Evolutionary conservation across 169 alveolate species (phyloP), one percentile per base, ranked within the genome.

Genomic region (Cryptosporidium xiaoi): DNA sequence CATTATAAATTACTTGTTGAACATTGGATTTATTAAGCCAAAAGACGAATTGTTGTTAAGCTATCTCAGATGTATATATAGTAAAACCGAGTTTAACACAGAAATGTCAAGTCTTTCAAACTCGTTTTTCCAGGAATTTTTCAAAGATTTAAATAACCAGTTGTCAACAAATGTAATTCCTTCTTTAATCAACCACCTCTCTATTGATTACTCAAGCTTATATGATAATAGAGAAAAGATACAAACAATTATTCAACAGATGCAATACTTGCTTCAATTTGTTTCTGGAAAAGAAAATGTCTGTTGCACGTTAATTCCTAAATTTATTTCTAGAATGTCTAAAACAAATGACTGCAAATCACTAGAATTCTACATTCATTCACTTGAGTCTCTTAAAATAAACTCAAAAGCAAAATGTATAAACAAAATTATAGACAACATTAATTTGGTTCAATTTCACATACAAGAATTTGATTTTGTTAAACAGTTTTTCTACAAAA

Each of bases 1-100:
- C 16, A 71, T 71, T 6, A 71, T 71, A 24, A 71, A 71, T 1
- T 71, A 71, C 20, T 36, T 71, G 34, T 31, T 71, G 27, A 71
- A 36, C 34, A 55, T 71, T 20, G 84, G 84, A 12, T 71, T 71
- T 18, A 55, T 71, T 24, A 71, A 71, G 27, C 84, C 84, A 71
- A 71, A 71, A 55, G 84, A 71, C 8, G 36, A 31, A 34, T 56
- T 71, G 36, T 36, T 71, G n/a, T n/a, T 51, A 18, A 71, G 56
- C 44, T 71, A 71, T 40, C 56, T 71, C n/a, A 51, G 33, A 33
- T 71, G 84, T 34, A 51, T 71, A 51, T n/a, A 24, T 33, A 56
- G 51, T 13, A 51, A 29, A 36, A 16, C 48, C 12, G 48, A 71
- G 16, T 34, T 18, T 7, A 51, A 27, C 6, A 34, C 44, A 15